Percentiles rank a stretch among this genome's conserved stretches.
Conservation (phyloP, 1,284 basidiomycete genomes). For the Cryptococcus deneoformans region DNA sequence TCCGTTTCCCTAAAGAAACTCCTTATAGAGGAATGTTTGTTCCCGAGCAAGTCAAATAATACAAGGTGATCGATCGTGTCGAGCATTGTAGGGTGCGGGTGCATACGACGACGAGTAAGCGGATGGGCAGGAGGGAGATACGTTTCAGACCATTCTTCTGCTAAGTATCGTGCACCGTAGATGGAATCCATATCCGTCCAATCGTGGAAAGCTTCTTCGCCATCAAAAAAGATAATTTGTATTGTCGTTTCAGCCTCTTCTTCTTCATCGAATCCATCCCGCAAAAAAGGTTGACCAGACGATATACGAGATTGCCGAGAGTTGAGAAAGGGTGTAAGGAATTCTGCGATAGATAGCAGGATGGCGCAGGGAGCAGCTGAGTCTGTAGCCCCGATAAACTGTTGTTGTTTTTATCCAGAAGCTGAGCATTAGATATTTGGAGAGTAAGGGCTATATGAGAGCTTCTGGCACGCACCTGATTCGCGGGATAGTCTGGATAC, state of each 20-base stretch:
- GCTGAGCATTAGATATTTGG: not conserved
- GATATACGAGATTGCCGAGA: slow-evolving; percentile 60
- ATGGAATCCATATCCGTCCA: slow-evolving; percentile 92
- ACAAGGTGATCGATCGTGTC: slow-evolving; percentile 82
- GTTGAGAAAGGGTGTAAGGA: slow-evolving; percentile 68
- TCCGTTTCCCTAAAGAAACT: slow-evolving; percentile 84
- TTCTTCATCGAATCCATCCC: slow-evolving; percentile 55
- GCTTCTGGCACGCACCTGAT: slow-evolving; percentile 57
- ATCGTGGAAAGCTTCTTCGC: slow-evolving; percentile 89
- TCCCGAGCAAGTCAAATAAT: slow-evolving; percentile 83
- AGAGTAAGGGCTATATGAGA: not conserved
- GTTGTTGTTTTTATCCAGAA: slow-evolving; percentile 5
- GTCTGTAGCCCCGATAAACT: slow-evolving; percentile 98
- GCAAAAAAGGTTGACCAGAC: slow-evolving; percentile 39
- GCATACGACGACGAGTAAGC: slow-evolving; percentile 58
- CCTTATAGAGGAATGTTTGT: slow-evolving; percentile 64
- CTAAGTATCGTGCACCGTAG: slow-evolving; percentile 92
- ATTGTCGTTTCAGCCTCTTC: slow-evolving; percentile 78
- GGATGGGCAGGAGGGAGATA: slow-evolving; percentile 59
- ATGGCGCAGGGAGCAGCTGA: slow-evolving; percentile 95
- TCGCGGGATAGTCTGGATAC: slow-evolving; percentile 65
- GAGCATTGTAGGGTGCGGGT: slow-evolving; percentile 61
- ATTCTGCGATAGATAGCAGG: slow-evolving; percentile 83
- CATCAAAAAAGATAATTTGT: slow-evolving; percentile 96
- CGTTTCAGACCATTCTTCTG: slow-evolving; percentile 71